Conservation (phyloP, 768 basidiomycete species). For the Cantharellus anzutake region DNA sequence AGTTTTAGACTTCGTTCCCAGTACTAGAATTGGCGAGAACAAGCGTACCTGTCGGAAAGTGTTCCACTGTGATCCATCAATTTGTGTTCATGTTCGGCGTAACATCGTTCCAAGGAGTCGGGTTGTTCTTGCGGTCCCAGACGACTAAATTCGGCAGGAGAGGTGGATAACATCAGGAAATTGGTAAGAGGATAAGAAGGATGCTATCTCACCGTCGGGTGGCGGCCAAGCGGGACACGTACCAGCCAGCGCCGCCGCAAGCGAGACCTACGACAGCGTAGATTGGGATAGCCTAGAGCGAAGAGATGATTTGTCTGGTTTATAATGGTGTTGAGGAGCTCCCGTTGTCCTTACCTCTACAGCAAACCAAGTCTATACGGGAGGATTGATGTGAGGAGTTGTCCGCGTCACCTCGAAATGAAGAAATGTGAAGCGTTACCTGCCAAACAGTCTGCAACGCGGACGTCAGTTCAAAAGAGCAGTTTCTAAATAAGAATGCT, state of each 20-base stretch:
- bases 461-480: not conserved
- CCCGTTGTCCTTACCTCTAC: constrained; percentile 32
- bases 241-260: constrained; percentile 43
- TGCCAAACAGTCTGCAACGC: not conserved
- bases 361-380: constrained; percentile 39
- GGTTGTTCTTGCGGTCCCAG: constrained; percentile 49
- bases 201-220: constrained; percentile 18
- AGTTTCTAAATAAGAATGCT: not conserved
- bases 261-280: constrained; percentile 31
- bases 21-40: too few species aligned
- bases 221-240: constrained; percentile 43
- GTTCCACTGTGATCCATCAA: constrained; percentile 48
- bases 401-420: not conserved
- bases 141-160: constrained; percentile 21
- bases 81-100: constrained; percentile 61
- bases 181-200: constrained; percentile 3
- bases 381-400: not conserved
- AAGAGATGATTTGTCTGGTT: not conserved
- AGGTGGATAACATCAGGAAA: not conserved
- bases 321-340: constrained; percentile 4
- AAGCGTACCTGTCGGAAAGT: constrained; percentile 49
- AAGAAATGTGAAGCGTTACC: not conserved
- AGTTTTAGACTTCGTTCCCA: too few species aligned
- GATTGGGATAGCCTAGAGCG: constrained; percentile 28
- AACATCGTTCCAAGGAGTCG: constrained; percentile 76